phyloP scores from a whole-genome alignment of 257 asterid genomes.

The Solanum infundibuliforme region DNA sequence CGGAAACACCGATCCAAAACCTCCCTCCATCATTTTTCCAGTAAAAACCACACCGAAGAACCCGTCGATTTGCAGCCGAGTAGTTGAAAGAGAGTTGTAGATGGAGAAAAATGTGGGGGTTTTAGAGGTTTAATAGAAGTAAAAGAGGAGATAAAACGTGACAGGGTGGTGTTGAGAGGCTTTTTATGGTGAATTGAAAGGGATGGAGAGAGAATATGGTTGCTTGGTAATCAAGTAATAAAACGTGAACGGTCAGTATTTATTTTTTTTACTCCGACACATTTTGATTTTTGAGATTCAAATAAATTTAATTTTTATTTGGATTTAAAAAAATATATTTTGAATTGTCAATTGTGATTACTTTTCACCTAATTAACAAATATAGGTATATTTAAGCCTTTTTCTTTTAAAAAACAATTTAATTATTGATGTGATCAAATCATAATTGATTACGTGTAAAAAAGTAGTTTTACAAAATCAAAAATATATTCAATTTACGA shows the following conservation, averaged over 20 bases:
- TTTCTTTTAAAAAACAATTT: too few species aligned
- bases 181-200: background rate
- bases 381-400: too few species aligned
- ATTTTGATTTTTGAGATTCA: too few species aligned
- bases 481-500: rapidly evolving
- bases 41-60: constrained; percentile 19
- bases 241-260: background rate
- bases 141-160: background rate
- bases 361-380: too few species aligned
- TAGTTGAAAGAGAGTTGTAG: background rate
- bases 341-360: too few species aligned
- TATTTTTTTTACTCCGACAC: too few species aligned
- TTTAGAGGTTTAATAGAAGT: background rate
- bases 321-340: too few species aligned
- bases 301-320: too few species aligned
- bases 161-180: background rate
- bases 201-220: background rate
- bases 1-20: constrained; percentile 47
- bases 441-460: too few species aligned
- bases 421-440: too few species aligned
- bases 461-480: too few species aligned
- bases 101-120: background rate
- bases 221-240: background rate
- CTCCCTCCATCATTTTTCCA: constrained; percentile 38
- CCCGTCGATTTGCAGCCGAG: constrained; percentile 12